These are phyloP conservation scores for Penicillium diatomitis DNA, from an alignment of 495 filamentous ascomycete species.

Conservation along the genomic window DNA sequence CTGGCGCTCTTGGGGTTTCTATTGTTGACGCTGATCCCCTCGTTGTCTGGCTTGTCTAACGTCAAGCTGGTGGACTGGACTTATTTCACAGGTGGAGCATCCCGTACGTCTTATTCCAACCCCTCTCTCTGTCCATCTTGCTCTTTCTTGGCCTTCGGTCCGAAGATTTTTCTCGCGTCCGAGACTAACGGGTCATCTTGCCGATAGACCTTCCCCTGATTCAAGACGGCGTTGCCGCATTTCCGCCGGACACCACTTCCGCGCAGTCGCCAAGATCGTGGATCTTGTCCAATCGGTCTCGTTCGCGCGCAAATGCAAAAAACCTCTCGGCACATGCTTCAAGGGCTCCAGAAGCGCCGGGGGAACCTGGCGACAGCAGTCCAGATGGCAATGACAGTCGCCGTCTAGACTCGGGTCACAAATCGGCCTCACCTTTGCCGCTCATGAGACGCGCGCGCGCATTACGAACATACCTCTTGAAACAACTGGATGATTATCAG, in stretches of 20 bases:
- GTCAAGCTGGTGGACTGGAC: constrained; percentile 23
- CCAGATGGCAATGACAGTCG: constrained; percentile 14
- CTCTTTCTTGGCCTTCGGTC: no score
- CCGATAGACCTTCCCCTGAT: constrained; percentile 16
- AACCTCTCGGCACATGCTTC: constrained; percentile 4
- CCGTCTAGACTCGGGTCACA: constrained; percentile 8
- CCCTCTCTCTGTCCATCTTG: no score
- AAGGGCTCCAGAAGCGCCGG: not conserved
- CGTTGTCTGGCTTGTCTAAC: constrained; percentile 25
- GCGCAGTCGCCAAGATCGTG: constrained; percentile 9
- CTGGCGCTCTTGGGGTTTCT: constrained; percentile 29
- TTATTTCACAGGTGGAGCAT: constrained; percentile 14
- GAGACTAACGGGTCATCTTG: no score
- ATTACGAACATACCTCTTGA: constrained; percentile 26
- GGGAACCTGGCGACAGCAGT: constrained; percentile 11
- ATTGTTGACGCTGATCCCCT: constrained; percentile 29
- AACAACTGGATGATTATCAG: constrained; percentile 24
- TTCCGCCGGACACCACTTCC: constrained; percentile 2
- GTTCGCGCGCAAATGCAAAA: constrained; percentile 8
- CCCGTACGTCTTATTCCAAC: constrained; percentile 16
- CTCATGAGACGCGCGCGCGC: constrained; percentile 26
- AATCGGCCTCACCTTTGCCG: constrained; percentile 11
- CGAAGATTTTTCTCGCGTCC: no score
- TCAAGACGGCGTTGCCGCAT: constrained; percentile 10
- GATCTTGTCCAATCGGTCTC: constrained; percentile 5